These are phyloP conservation scores for Periconia macrospinosa DNA, from an alignment of 2,329 filamentous ascomycete species.

Conservation along the genomic window DNA sequence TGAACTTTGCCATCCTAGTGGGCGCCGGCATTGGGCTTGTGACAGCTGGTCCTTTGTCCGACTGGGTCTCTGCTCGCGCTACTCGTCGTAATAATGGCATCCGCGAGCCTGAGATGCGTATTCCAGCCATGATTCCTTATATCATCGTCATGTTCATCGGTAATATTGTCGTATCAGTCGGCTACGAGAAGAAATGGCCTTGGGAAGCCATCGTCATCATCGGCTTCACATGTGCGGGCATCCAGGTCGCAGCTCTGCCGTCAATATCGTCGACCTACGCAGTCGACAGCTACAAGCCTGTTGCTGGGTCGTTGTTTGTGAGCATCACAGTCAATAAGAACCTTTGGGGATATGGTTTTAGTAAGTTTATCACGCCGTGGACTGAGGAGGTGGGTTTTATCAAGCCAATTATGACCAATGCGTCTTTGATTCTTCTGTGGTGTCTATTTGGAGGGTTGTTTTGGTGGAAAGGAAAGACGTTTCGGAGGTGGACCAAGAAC, in stretches of 20 bases:
- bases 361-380: conserved; percentile 60
- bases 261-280: conserved; percentile 62
- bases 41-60: conserved; percentile 58
- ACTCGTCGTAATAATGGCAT: conserved; percentile 58
- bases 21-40: conserved; percentile 58
- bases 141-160: conserved; percentile 59
- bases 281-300: conserved; percentile 66
- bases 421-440: conserved; percentile 56
- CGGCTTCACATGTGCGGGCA: conserved; percentile 59
- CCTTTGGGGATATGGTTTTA: conserved; percentile 63
- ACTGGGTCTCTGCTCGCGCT: conserved; percentile 59
- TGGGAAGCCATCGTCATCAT: conserved; percentile 62
- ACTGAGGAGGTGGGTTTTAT: conserved; percentile 54
- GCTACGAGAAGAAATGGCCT: conserved; percentile 56
- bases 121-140: conserved; percentile 61
- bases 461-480: conserved; percentile 61
- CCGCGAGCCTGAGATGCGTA: conserved; percentile 61
- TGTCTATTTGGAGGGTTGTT: conserved; percentile 59
- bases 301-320: conserved; percentile 62
- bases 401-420: conserved; percentile 63
- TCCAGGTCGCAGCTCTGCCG: conserved; percentile 63
- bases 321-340: conserved; percentile 67
- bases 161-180: conserved; percentile 59
- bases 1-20: conserved; percentile 60
- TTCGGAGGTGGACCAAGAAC: conserved; percentile 59